Conservation (phyloP, 768 basidiomycete genomes). For the Auricularia sp. region DNA sequence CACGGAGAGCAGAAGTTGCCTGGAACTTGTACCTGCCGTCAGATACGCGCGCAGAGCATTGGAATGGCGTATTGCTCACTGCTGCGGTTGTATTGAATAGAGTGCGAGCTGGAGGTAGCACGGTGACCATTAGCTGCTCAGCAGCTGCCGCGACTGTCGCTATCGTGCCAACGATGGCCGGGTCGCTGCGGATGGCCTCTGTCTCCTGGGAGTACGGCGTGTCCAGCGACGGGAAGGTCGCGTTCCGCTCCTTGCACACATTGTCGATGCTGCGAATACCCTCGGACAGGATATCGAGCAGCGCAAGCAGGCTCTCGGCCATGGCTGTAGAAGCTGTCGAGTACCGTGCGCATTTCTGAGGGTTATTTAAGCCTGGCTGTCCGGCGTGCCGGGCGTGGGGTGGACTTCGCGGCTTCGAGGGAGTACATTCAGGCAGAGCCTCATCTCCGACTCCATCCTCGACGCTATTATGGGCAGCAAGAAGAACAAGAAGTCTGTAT, state of each 20-base stretch:
- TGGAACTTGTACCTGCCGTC: not conserved
- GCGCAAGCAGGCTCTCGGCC: not conserved
- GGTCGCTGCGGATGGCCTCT: not conserved
- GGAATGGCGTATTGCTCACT: no score
- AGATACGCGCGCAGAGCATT: no score
- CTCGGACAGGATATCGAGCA: not conserved
- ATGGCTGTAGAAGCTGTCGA: not conserved
- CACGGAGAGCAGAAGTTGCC: constrained; percentile 49
- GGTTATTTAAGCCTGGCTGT: no score
- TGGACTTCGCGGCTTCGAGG: no score
- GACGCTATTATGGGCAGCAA: constrained; percentile 20
- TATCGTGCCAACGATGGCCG: not conserved
- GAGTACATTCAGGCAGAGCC: no score
- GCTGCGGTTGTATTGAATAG: not conserved
- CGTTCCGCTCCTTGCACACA: not conserved
- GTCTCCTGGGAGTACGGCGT: not conserved
- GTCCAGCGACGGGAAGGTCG: not conserved
- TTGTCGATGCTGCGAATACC: not conserved
- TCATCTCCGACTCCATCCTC: not conserved
- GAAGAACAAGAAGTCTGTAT: constrained; percentile 40
- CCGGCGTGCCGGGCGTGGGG: no score
- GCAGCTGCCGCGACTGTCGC: not conserved
- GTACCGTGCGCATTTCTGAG: no score
- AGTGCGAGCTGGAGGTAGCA: not conserved
- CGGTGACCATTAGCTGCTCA: not conserved